phyloP scores from a whole-genome alignment of 2,329 filamentous ascomycete species.

The Alternaria consortialis region DNA sequence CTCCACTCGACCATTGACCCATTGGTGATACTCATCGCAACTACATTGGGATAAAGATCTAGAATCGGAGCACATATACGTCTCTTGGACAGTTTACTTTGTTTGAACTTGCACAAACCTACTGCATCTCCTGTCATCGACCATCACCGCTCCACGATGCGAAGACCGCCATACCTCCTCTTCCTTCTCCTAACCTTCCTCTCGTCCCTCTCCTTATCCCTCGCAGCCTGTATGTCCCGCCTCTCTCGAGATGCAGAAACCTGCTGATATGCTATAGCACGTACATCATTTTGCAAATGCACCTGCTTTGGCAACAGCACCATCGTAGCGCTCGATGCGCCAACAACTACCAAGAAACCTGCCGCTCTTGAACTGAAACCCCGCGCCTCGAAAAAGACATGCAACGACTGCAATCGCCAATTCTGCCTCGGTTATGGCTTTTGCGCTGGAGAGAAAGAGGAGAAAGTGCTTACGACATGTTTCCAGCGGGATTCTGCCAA shows the following conservation, averaged over 20 bases:
- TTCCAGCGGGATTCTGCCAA: slow-evolving; percentile 75
- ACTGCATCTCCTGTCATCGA: neutral
- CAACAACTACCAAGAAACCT: slow-evolving; percentile 39
- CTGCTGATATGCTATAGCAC: slow-evolving; percentile 46
- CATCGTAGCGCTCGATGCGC: slow-evolving; percentile 69
- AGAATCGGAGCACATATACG: neutral
- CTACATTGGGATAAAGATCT: neutral
- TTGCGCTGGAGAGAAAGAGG: slow-evolving; percentile 68
- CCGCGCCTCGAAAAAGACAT: slow-evolving; percentile 59
- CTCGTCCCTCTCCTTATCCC: slow-evolving; percentile 49
- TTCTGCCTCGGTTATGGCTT: slow-evolving; percentile 71
- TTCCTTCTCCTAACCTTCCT: slow-evolving; percentile 41
- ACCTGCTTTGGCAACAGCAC: slow-evolving; percentile 74
- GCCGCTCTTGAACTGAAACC: slow-evolving; percentile 25
- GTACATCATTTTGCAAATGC: slow-evolving; percentile 76
- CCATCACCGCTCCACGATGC: slow-evolving; percentile 27
- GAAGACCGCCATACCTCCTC: slow-evolving; percentile 31
- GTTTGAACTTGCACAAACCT: neutral
- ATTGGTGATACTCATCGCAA: neutral
- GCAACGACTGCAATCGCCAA: slow-evolving; percentile 72
- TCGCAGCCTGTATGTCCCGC: slow-evolving; percentile 55
- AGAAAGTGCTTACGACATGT: slow-evolving; percentile 71
- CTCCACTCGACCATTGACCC: slow-evolving; percentile 15
- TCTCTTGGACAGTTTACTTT: neutral
- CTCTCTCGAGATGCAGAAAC: neutral